These are phyloP conservation scores for Chamaecrista fasciculata DNA, from an alignment of 306 rosid genomes.

Conservation along the genomic window DNA sequence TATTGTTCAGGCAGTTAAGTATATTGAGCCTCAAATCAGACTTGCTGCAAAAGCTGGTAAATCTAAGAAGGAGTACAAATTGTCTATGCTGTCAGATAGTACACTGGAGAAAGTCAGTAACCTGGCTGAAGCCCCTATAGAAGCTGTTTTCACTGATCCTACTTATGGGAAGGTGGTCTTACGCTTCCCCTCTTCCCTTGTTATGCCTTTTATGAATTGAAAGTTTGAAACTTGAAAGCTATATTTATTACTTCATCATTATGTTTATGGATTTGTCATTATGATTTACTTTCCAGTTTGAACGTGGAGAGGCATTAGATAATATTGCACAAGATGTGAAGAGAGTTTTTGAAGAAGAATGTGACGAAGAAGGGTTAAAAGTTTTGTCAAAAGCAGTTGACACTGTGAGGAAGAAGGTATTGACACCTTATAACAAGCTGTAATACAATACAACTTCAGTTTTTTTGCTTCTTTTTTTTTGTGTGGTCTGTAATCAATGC, in stretches of 20 bases:
- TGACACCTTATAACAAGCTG: neutral
- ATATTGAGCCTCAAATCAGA: slow-evolving; percentile 88
- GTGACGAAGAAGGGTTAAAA: slow-evolving; percentile 85
- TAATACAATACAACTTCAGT: neutral
- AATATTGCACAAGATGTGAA: slow-evolving; percentile 75
- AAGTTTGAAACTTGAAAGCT: neutral
- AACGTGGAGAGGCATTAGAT: slow-evolving; percentile 94
- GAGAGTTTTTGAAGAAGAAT: slow-evolving; percentile 75
- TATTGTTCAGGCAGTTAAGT: slow-evolving; percentile 75
- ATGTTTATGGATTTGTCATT: slow-evolving; percentile 17
- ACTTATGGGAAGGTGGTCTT: slow-evolving; percentile 79
- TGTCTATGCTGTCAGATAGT: slow-evolving; percentile 80
- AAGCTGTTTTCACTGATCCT: slow-evolving; percentile 89
- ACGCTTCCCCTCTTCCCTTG: slow-evolving; percentile 2
- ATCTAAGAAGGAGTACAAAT: slow-evolving; percentile 73
- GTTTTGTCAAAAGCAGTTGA: slow-evolving; percentile 84
- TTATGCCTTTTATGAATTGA: neutral
- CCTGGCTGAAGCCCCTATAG: slow-evolving; percentile 77
- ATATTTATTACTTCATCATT: neutral
- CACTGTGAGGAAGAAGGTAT: slow-evolving; percentile 87
- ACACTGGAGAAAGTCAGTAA: slow-evolving; percentile 69
- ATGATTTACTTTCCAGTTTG: slow-evolving; percentile 57
- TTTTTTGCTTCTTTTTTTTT: neutral
- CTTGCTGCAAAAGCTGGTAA: slow-evolving; percentile 91
- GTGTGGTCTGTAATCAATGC: neutral